Conservation (phyloP, 2,329 filamentous ascomycete genomes). For the Paecilomyces formosus region DNA sequence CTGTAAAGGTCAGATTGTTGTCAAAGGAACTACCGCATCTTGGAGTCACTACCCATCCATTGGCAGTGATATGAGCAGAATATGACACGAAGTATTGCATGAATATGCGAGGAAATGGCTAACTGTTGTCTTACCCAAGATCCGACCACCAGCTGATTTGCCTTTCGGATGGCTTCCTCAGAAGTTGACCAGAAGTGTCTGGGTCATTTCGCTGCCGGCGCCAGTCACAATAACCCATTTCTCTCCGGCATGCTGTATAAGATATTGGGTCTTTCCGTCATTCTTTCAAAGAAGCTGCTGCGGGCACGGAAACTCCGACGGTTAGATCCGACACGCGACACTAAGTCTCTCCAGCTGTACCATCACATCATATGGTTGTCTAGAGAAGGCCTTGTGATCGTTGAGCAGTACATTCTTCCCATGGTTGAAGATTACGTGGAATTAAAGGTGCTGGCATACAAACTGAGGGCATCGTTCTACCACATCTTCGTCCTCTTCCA, state of each 20-base stretch:
- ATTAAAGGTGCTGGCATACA: conserved; percentile 82
- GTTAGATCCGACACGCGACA: conserved; percentile 70
- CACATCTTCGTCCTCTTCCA: conserved; percentile 96
- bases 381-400: conserved; percentile 77
- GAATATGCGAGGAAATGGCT: conserved; percentile 13
- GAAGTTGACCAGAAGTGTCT: conserved; percentile 98
- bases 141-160: conserved; percentile 23
- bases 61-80: neutral
- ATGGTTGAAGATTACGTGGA: conserved; percentile 72
- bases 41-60: neutral
- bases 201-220: conserved; percentile 75
- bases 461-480: conserved; percentile 87
- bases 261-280: conserved; percentile 81
- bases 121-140: conserved; percentile 17
- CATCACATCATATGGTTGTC: conserved; percentile 94
- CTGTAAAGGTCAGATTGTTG: neutral
- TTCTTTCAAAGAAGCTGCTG: conserved; percentile 76
- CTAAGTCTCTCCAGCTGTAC: conserved; percentile 74
- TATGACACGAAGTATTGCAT: neutral
- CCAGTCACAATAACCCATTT: conserved; percentile 68
- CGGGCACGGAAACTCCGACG: conserved; percentile 75
- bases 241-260: conserved; percentile 75
- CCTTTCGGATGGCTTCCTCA: conserved; percentile 75
- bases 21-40: neutral
- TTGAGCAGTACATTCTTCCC: conserved; percentile 80